These are phyloP conservation scores for Rubia yunnanensis DNA, from an alignment of 257 asterid species.

Conservation along the genomic window DNA sequence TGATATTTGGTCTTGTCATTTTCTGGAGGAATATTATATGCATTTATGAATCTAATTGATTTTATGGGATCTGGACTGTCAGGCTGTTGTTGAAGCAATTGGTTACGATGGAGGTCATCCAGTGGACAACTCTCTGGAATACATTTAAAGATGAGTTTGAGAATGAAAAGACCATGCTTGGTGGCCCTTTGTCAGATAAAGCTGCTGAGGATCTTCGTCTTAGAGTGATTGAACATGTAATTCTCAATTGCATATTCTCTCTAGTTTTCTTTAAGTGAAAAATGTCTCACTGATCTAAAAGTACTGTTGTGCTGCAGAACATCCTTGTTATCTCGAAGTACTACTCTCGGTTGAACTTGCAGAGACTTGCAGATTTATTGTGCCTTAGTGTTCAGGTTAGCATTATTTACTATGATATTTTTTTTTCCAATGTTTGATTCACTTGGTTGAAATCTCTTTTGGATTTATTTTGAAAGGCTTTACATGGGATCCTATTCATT, in stretches of 20 bases:
- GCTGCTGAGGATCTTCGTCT: slow-evolving; percentile 84
- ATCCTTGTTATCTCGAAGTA: slow-evolving; percentile 89
- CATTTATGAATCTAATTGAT: neutral
- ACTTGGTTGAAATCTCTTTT: neutral
- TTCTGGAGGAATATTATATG: neutral
- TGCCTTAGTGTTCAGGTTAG: slow-evolving; percentile 75
- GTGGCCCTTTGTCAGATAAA: slow-evolving; percentile 81
- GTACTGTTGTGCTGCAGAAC: slow-evolving; percentile 51
- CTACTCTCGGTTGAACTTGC: slow-evolving; percentile 78
- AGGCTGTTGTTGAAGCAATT: slow-evolving; percentile 79
- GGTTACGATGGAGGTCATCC: slow-evolving; percentile 91
- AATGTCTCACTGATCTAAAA: neutral
- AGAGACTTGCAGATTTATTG: slow-evolving; percentile 81
- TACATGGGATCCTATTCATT: neutral
- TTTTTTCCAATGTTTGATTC: neutral
- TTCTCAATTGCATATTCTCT: slow-evolving; percentile 2
- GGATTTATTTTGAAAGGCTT: neutral
- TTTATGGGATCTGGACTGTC: slow-evolving; percentile 1
- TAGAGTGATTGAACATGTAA: slow-evolving; percentile 94
- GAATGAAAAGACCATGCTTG: slow-evolving; percentile 76
- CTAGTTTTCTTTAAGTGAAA: neutral
- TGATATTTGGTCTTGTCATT: neutral
- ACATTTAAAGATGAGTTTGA: slow-evolving; percentile 86
- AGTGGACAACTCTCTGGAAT: slow-evolving; percentile 80
- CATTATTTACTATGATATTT: neutral